Evolutionary conservation across 1,139 yeast species (phyloP).

Genomic region (Blastobotrys aristatus): DNA sequence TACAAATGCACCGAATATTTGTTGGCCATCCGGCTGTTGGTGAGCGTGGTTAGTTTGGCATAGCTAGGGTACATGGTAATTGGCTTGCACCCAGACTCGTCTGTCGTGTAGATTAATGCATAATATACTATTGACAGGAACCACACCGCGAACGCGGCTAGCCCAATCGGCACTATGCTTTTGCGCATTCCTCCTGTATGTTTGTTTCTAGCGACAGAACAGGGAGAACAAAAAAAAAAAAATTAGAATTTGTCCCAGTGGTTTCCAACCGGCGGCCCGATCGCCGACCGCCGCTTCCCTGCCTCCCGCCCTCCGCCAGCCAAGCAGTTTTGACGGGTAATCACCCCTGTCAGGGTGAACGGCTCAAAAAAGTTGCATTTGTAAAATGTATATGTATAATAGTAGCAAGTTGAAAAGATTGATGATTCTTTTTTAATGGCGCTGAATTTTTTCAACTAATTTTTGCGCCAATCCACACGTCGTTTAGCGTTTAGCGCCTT

Average conservation of each 20-base stretch:
- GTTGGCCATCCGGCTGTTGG: slow-evolving; percentile 65
- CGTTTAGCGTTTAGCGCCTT: too few species aligned
- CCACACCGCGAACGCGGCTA: slow-evolving; percentile 9
- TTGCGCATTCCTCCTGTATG: not conserved
- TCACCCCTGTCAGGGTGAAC: too few species aligned
- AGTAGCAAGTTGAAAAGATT: too few species aligned
- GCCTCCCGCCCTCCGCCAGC: too few species aligned
- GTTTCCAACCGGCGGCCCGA: too few species aligned
- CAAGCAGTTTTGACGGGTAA: too few species aligned
- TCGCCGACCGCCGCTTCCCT: too few species aligned
- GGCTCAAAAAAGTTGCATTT: too few species aligned
- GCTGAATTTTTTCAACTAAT: too few species aligned
- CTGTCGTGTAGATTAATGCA: slow-evolving; percentile 19
- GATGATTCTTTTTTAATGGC: too few species aligned
- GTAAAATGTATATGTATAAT: too few species aligned
- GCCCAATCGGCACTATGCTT: slow-evolving; percentile 7
- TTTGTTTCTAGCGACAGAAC: not conserved
- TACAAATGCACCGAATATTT: slow-evolving; percentile 79
- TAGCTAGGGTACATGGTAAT: slow-evolving; percentile 43
- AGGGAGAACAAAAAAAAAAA: not conserved
- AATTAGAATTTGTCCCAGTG: not conserved
- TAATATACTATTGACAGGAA: slow-evolving; percentile 15
- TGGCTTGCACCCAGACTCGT: slow-evolving; percentile 32
- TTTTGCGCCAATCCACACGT: too few species aligned
- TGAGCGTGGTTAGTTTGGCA: slow-evolving; percentile 41